Percentiles rank a stretch among this genome's conserved stretches.
These are phyloP conservation scores for Leptoxyphium fumago DNA, from an alignment of 2,329 filamentous ascomycete genomes.

Conservation along the genomic window DNA sequence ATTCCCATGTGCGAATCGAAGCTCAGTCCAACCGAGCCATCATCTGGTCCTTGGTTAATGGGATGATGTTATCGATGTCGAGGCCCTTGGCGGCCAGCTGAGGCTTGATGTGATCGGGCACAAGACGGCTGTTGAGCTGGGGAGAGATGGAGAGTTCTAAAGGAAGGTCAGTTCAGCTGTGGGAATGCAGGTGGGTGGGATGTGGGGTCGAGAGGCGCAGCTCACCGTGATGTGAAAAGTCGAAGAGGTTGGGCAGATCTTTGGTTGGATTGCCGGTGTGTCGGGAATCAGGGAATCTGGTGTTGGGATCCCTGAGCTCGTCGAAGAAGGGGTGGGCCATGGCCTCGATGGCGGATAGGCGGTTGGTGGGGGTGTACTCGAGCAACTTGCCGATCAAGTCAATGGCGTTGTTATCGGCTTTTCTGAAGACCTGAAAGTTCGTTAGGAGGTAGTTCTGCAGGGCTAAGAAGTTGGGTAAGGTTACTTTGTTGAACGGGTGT, in stretches of 20 bases:
- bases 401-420: slow-evolving; percentile 83
- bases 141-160: slow-evolving; percentile 92
- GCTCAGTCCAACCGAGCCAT: slow-evolving; percentile 82
- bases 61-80: slow-evolving; percentile 87
- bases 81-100: slow-evolving; percentile 59
- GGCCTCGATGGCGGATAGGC: slow-evolving; percentile 81
- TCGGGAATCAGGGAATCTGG: slow-evolving; percentile 83
- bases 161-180: neutral
- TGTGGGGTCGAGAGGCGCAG: slow-evolving; percentile 6
- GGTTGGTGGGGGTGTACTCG: slow-evolving; percentile 95
- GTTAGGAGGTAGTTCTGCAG: slow-evolving; percentile 6
- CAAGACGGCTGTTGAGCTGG: slow-evolving; percentile 71
- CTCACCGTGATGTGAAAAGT: slow-evolving; percentile 88
- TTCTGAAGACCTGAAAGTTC: slow-evolving; percentile 66
- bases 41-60: slow-evolving; percentile 89
- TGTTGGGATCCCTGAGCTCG: slow-evolving; percentile 81
- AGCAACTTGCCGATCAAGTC: slow-evolving; percentile 86
- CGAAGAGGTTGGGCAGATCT: slow-evolving; percentile 77
- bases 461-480: slow-evolving; percentile 5
- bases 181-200: neutral
- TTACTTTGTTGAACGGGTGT: slow-evolving; percentile 88
- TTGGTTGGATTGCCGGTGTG: slow-evolving; percentile 66
- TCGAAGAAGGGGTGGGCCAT: slow-evolving; percentile 99
- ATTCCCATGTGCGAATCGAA: neutral
- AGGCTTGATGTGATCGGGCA: slow-evolving; percentile 67